Evolutionary conservation across 768 basidiomycete genomes (phyloP), one percentile per base, ranked within the genome.

Genomic region (Kwoniella heveanensis): DNA sequence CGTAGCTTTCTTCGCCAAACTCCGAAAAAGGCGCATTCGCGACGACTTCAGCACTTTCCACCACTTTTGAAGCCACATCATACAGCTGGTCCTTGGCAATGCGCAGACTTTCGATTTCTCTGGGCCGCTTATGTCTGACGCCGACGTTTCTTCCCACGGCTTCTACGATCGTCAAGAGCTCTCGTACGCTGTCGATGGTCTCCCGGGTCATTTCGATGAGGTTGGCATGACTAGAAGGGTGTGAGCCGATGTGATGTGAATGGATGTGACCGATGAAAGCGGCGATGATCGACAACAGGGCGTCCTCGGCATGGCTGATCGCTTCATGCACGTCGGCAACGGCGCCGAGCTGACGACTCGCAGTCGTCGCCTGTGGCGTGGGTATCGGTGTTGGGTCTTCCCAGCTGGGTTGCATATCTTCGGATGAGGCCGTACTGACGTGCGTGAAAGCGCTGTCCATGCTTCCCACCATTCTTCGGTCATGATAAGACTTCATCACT

Each of bases 261-360:
- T 98, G 95, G 1, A 92, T 90, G 76, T 97, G 93, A 0, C 94
- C 95, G 71, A 99, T 96, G 79, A 99, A 93, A 6, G 94, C 95
- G 22, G 96, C 94, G 74, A 96, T 92, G 21, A 92, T 90, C 4
- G 92, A 95, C 12, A 98, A 83, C 72, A 94, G 90, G 53, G 89
- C 86, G 75, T 96, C 93, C 76, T 96, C 92, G 15, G 90, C 90
- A 65, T 83, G 81, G n/a, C 89, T 86, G 49, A 96, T 66, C 1
- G 67, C 60, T n/a, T 65, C 68, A 50, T 51, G 48, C 15, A 77
- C 62, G 22, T 63, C 62, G 2, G 54, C 62, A 2, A 62, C 53
- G 8, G 60, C 53, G n/a, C 60, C 52, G 17, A 62, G 49, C 37
- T 59, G 57, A 10, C 57, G 61, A 61, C 54, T 65, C 29, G 36